Evolutionary conservation across 2,329 filamentous ascomycete species (phyloP).

Genomic region (Fusarium dimerum): DNA sequence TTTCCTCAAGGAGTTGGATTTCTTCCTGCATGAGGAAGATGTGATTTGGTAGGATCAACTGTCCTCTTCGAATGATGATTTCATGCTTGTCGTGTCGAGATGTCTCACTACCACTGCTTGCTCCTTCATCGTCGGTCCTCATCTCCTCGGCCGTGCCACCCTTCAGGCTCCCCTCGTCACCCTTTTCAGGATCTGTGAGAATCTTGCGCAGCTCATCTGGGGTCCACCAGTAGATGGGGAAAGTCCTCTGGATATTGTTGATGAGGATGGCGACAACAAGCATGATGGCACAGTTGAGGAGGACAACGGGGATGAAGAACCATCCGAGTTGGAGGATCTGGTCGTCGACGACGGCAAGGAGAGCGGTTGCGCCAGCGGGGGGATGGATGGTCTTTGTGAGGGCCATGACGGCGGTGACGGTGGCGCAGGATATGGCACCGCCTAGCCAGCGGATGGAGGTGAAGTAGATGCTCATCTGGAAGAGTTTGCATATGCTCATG

Average conservation of each 20-base stretch:
- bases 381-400: slow-evolving; percentile 73
- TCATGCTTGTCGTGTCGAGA: slow-evolving; percentile 20
- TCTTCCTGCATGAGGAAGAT: slow-evolving; percentile 42
- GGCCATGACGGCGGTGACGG: slow-evolving; percentile 65
- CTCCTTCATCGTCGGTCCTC: slow-evolving; percentile 13
- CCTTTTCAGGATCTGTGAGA: slow-evolving; percentile 1
- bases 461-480: slow-evolving; percentile 50
- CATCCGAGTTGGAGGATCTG: slow-evolving; percentile 62
- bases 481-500: slow-evolving; percentile 64
- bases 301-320: slow-evolving; percentile 64
- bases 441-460: slow-evolving; percentile 62
- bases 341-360: slow-evolving; percentile 65
- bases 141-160: slow-evolving; percentile 11
- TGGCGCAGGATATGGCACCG: slow-evolving; percentile 65
- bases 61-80: slow-evolving; percentile 38
- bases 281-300: slow-evolving; percentile 64
- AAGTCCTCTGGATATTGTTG: slow-evolving; percentile 69
- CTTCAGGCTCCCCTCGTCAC: slow-evolving; percentile 11
- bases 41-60: slow-evolving; percentile 36
- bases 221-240: slow-evolving; percentile 72
- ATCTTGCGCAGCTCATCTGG: slow-evolving; percentile 33
- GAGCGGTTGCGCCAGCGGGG: slow-evolving; percentile 72
- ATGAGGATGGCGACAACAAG: slow-evolving; percentile 61
- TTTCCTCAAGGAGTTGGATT: slow-evolving; percentile 36
- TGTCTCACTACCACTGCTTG: slow-evolving; percentile 15